Percentiles rank a stretch among this genome's conserved stretches.
These are phyloP conservation scores for Ophiosphaerella herpotricha DNA, from an alignment of 2,329 filamentous ascomycete genomes.

Conservation along the genomic window DNA sequence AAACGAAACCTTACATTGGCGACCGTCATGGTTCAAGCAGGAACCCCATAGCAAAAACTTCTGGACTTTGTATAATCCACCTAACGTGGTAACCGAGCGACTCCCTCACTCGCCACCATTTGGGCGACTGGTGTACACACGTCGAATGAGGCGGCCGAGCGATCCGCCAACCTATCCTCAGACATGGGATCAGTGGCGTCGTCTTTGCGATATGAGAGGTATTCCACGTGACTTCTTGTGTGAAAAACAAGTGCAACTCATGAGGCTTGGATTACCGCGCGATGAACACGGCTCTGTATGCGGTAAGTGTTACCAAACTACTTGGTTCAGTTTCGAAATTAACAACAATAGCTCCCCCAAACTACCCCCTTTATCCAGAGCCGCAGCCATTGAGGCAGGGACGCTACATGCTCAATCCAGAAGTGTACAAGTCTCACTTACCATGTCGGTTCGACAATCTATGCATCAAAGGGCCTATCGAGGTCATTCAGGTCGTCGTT, in stretches of 20 bases:
- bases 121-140: conserved; percentile 20
- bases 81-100: conserved; percentile 32
- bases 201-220: conserved; percentile 26
- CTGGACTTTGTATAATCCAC: conserved; percentile 39
- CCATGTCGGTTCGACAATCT: conserved; percentile 20
- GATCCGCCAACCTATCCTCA: conserved; percentile 29
- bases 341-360: conserved; percentile 15
- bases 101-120: conserved; percentile 4
- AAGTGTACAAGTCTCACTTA: conserved; percentile 16
- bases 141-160: conserved; percentile 19
- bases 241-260: conserved; percentile 21
- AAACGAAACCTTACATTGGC: conserved; percentile 34
- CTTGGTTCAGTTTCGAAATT: neutral
- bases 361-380: conserved; percentile 31
- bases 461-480: neutral
- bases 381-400: conserved; percentile 15
- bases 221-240: conserved; percentile 31
- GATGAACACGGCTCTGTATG: conserved; percentile 5
- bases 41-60: neutral
- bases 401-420: conserved; percentile 21
- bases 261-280: conserved; percentile 21
- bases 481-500: conserved; percentile 15
- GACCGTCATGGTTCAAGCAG: conserved; percentile 32
- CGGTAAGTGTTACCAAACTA: conserved; percentile 8
- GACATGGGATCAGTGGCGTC: conserved; percentile 26